Evolutionary conservation across 2,329 filamentous ascomycete genomes (phyloP), one percentile per base, ranked within the genome.

Genomic region (Xylariaceae sp.): DNA sequence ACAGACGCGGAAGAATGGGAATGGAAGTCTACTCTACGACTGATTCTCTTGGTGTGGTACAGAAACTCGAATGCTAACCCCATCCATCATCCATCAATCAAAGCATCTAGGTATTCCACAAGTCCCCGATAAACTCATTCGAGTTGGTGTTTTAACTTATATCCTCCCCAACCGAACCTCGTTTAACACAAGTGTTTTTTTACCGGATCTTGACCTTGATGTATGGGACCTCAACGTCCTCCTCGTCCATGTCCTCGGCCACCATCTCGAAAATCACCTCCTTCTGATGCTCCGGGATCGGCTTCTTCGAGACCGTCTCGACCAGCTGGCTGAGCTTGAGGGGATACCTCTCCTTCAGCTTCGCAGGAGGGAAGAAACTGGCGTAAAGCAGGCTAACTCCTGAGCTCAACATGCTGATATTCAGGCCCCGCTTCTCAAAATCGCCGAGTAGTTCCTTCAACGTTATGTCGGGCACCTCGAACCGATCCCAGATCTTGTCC

Each of bases 401-500:
- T n/a, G 92, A 96, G 80, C 91, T 96, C 69, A 99, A 82, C 93
- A 98, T 98, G 57, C 87, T 90, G 52, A 98, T 88, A 19, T 79
- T 86, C 52, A 99, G 79, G 1, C 95, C 95, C 71, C 88, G 87
- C 68, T 86, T 83, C 71, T 90, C 84, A 72, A 99, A 97, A 68
- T 90, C 78, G 53, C 90, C 86, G 21, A 98, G 75, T 68, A 99
- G 90, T 72, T 98, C 87, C 70, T 85, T 81, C 48, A 99, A 80
- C 2, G 92, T 93, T 48, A 97, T 85, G 71, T 99, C 86, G 16
- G 89, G 83, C 37, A 96, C 81, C 79, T 98, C 93, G 68, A 98
- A 98, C 40, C 95, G 89, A 75, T 98, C 95, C 95, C 95, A 99
- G 52, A 99, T 89, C 81, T 96, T 96, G 80, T 99, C 95, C 67